phyloP scores from a whole-genome alignment of 1,139 yeast species.

The Hyphopichia pseudoburtonii region DNA sequence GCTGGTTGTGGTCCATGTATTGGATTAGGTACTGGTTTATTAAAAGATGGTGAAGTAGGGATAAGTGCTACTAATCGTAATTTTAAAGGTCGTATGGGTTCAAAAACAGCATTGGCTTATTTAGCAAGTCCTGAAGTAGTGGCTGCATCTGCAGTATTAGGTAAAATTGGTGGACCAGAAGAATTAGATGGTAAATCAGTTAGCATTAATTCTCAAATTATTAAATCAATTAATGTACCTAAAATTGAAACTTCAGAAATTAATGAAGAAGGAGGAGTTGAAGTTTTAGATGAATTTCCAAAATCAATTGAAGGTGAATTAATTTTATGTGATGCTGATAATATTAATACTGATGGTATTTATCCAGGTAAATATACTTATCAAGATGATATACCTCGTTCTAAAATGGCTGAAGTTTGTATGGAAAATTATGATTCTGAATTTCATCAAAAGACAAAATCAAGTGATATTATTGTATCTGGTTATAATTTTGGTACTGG shows the following conservation, averaged over 20 bases:
- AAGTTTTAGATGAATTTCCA: slow-evolving; percentile 88
- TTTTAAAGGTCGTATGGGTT: slow-evolving; percentile 99
- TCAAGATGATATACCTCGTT: slow-evolving; percentile 93
- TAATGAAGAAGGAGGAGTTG: slow-evolving; percentile 49
- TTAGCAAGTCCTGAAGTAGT: slow-evolving; percentile 94
- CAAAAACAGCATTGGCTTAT: slow-evolving; percentile 92
- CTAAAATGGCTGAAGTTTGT: slow-evolving; percentile 97
- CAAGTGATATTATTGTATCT: slow-evolving; percentile 86
- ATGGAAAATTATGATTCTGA: slow-evolving; percentile 98
- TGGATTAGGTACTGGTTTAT: slow-evolving; percentile 91
- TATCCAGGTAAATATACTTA: slow-evolving; percentile 98
- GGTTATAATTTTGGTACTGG: slow-evolving; percentile 98
- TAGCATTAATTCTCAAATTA: slow-evolving; percentile 46
- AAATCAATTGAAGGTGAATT: slow-evolving; percentile 84
- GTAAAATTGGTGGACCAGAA: slow-evolving; percentile 90
- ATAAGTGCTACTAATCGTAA: slow-evolving; percentile 97
- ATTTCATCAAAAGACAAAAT: slow-evolving; percentile 72
- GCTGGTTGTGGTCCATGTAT: slow-evolving; percentile 99
- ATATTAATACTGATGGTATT: slow-evolving; percentile 96
- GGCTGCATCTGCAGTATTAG: slow-evolving; percentile 94
- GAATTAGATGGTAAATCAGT: slow-evolving; percentile 66
- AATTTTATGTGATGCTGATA: slow-evolving; percentile 94
- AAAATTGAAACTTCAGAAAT: slow-evolving; percentile 25
- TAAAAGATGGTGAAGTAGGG: slow-evolving; percentile 95
- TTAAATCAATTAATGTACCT: slow-evolving; percentile 44